Evolutionary conservation across 352 stramenopile species (phyloP).

Genomic region (Phytophthora litchii): DNA sequence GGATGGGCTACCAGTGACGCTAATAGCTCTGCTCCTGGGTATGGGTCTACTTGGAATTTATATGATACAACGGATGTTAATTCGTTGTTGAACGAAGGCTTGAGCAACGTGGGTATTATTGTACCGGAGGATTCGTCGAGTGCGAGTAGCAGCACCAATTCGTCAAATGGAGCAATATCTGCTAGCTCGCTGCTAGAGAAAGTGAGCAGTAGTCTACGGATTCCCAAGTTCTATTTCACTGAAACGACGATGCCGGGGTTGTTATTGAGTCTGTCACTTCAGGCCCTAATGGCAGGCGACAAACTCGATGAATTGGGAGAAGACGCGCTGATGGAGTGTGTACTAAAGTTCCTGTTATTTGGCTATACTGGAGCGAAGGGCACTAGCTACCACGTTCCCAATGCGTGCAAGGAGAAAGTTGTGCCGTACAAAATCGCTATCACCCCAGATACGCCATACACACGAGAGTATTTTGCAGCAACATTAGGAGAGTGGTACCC

Average conservation of each 20-base stretch:
- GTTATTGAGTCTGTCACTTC: slow-evolving; percentile 57
- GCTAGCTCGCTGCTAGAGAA: slow-evolving; percentile 5
- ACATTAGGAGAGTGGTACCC: slow-evolving; percentile 65
- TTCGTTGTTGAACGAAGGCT: slow-evolving; percentile 21
- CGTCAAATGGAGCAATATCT: slow-evolving; percentile 20
- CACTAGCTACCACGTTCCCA: slow-evolving; percentile 46
- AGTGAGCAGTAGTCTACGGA: slow-evolving; percentile 37
- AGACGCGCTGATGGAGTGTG: slow-evolving; percentile 46
- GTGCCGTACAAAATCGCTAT: slow-evolving; percentile 80
- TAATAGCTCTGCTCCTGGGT: slow-evolving; percentile 39
- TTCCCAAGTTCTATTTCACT: slow-evolving; percentile 69
- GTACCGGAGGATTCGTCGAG: slow-evolving; percentile 12
- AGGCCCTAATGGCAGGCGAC: slow-evolving; percentile 49
- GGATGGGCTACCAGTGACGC: slow-evolving; percentile 47
- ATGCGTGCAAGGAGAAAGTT: slow-evolving; percentile 54
- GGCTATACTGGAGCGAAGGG: slow-evolving; percentile 51
- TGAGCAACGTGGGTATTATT: slow-evolving; percentile 27
- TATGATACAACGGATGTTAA: slow-evolving; percentile 34
- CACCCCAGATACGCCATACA: slow-evolving; percentile 68
- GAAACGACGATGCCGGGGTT: slow-evolving; percentile 71
- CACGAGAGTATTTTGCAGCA: slow-evolving; percentile 61
- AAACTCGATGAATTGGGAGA: slow-evolving; percentile 49
- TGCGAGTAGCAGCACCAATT: slow-evolving; percentile 7
- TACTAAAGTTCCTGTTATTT: slow-evolving; percentile 54
- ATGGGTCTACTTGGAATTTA: slow-evolving; percentile 52